A percentile compares a stretch with the other conserved stretches of the same genome.
These are phyloP conservation scores for Sarcodon aspratus DNA, from an alignment of 768 basidiomycete genomes.

Conservation along the genomic window DNA sequence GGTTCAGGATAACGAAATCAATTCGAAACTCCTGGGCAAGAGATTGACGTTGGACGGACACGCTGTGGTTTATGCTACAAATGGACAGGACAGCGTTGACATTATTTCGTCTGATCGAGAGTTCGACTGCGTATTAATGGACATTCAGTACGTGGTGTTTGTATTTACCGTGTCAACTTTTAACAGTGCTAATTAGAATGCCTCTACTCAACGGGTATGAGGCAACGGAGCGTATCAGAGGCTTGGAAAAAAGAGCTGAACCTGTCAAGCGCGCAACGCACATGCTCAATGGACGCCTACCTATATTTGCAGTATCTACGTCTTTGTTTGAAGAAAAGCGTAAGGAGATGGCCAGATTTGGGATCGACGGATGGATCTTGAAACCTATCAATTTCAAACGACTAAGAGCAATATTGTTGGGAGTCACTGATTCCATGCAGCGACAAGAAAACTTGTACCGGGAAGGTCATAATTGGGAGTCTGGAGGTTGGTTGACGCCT, in stretches of 20 bases:
- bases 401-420: conserved; percentile 43
- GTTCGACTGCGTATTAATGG: conserved; percentile 75
- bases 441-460: conserved; percentile 41
- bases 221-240: conserved; percentile 55
- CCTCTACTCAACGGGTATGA: conserved; percentile 70
- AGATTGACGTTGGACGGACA: conserved; percentile 58
- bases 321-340: conserved; percentile 51
- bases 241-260: conserved; percentile 31
- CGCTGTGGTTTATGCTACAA: conserved; percentile 49
- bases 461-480: conserved; percentile 45
- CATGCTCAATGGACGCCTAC: conserved; percentile 50
- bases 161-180: not conserved
- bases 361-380: conserved; percentile 76
- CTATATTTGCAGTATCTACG: conserved; percentile 76
- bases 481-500: conserved; percentile 50
- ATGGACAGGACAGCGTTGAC: conserved; percentile 69
- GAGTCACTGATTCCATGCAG: conserved; percentile 41
- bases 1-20: conserved; percentile 59
- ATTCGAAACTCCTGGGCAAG: conserved; percentile 59
- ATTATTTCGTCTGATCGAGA: conserved; percentile 40
- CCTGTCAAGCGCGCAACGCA: conserved; percentile 27
- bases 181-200: conserved; percentile 37
- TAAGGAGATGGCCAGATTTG: conserved; percentile 35
- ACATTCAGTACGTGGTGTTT: conserved; percentile 52
- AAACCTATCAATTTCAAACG: conserved; percentile 77